Percentiles rank a stretch among this genome's conserved stretches.
Evolutionary conservation across 805 yeast genomes (phyloP).

Genomic region (Ogataea glucozyma): DNA sequence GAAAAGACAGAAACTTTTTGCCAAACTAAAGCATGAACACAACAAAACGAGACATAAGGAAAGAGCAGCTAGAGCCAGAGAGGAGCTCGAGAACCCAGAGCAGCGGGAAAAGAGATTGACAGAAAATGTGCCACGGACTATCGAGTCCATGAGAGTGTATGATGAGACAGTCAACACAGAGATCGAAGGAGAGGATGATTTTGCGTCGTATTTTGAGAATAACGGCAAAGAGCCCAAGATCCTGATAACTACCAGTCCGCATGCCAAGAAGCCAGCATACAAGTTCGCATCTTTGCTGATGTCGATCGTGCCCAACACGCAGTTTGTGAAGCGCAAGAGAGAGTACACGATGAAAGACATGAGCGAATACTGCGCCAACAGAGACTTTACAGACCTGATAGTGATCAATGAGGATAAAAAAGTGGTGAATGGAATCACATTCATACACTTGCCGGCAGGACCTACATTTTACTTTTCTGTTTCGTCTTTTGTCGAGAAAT

Average conservation of each 20-base stretch:
- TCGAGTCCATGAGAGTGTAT: constrained; percentile 78
- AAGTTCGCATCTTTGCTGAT: constrained; percentile 84
- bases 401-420: constrained; percentile 95
- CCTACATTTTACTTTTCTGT: constrained; percentile 93
- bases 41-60: constrained; percentile 75
- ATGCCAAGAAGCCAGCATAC: constrained; percentile 84
- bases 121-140: constrained; percentile 76
- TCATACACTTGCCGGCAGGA: constrained; percentile 91
- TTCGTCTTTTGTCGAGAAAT: constrained; percentile 72
- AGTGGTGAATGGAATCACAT: constrained; percentile 85
- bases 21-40: constrained; percentile 70
- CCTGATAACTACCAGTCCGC: constrained; percentile 82
- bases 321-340: constrained; percentile 83
- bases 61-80: constrained; percentile 83
- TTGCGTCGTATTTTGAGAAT: constrained; percentile 54
- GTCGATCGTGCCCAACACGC: constrained; percentile 81
- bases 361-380: constrained; percentile 74
- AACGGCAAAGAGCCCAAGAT: constrained; percentile 73
- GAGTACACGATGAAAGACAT: constrained; percentile 86
- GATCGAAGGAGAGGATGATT: constrained; percentile 64
- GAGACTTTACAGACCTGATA: constrained; percentile 85
- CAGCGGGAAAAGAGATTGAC: constrained; percentile 76
- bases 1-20: constrained; percentile 75
- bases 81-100: constrained; percentile 81
- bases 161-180: constrained; percentile 77